phyloP scores from a whole-genome alignment of 176 grass and related monocot species.

The Zizania latifolia region DNA sequence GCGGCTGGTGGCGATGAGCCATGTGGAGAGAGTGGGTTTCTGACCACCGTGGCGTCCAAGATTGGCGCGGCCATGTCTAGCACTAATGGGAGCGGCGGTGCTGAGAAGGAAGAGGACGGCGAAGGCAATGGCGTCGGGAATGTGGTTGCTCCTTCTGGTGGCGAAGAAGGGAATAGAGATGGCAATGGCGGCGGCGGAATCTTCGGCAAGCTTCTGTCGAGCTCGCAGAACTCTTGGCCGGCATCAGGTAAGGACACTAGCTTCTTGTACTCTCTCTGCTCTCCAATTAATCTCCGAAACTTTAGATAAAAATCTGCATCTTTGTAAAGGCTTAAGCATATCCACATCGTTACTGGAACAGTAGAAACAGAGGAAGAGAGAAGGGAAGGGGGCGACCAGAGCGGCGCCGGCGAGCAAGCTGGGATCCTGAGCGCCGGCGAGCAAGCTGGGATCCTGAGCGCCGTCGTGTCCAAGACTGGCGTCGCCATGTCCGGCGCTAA shows the following conservation, averaged over 20 bases:
- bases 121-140: background rate
- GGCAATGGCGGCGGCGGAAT: slow-evolving; percentile 6
- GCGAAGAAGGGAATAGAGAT: background rate
- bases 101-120: background rate
- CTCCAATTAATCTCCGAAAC: background rate
- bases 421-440: slow-evolving; percentile 29
- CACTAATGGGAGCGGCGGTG: background rate
- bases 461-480: slow-evolving; percentile 37
- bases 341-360: too few species aligned
- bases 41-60: slow-evolving; percentile 43
- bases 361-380: slow-evolving; percentile 16
- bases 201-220: slow-evolving; percentile 28
- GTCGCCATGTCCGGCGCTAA: slow-evolving; percentile 27
- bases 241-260: background rate
- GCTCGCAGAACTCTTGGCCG: background rate
- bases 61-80: slow-evolving; percentile 38
- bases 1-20: background rate
- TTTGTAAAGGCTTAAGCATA: too few species aligned
- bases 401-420: background rate
- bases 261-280: too few species aligned
- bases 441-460: slow-evolving; percentile 24
- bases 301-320: background rate
- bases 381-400: background rate
- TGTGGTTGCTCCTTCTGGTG: background rate
- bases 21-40: slow-evolving; percentile 24